Base-by-base conservation (phyloP, 345 rosid genomes). In the Clausena lansium region DNA sequence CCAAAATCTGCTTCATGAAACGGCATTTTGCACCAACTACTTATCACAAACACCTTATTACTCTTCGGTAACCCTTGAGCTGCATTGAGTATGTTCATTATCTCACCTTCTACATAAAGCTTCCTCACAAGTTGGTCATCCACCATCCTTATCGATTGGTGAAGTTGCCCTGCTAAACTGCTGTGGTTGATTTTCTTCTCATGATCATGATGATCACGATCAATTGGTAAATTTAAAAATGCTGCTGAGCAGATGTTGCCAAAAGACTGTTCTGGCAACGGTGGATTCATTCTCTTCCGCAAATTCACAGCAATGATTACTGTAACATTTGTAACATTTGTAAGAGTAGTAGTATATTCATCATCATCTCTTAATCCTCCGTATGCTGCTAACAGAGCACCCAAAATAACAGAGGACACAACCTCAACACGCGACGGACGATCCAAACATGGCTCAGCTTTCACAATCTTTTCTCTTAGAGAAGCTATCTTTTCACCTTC, bases 321-420 rank as follows among this genome's bases (percentile, higher is more conserved):
- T 17, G 57, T 52, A 52, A 52, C 57, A 52, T 52, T 20, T 17
- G 57, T 52, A 52, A 52, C 57, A 52, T 52, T 20, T 6, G 57
- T 17, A 17, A 45, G 50, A 45, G 50, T 15, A 45, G 50, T 10
- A 13, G 15, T 30, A 30, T 30, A n/a, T n/a, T n/a, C n/a, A 41
- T 41, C 47, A 41, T 10, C 4, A 11, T 41, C 47, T 2, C 47
- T 41, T 41, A 10, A 41, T 41, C 47, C 15, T 41, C 47, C 47
- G 47, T 41, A 41, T 41, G 15, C 55, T 15, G 55, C 62, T 19
- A 79, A 77, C 1, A 61, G 4, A 25, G 79, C 60, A 4, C 25
- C 57, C 82, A 83, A 86, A 25, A 84, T 79, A 6, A 81, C 76
- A 1, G 74, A 13, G 0, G 70, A 58, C 7, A 83, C 70, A n/a